Evolutionary conservation across 1,284 basidiomycete species (phyloP).

Genomic region (Leccinum insigne): DNA sequence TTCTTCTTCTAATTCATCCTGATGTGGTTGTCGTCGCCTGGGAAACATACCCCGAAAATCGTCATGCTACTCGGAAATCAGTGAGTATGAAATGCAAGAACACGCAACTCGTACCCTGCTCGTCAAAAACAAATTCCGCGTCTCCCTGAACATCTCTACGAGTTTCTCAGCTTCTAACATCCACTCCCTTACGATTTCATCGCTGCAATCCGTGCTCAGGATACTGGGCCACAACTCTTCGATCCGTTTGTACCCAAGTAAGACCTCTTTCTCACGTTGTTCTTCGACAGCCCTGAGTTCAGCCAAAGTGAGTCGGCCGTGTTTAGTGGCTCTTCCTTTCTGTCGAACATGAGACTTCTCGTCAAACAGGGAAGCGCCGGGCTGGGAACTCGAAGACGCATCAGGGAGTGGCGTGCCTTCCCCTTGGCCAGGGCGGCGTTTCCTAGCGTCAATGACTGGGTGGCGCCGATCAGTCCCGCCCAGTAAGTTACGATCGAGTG

Average conservation of each 20-base stretch:
- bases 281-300: slow-evolving; percentile 61
- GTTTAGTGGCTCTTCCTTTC: slow-evolving; percentile 35
- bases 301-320: slow-evolving; percentile 49
- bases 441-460: slow-evolving; percentile 30
- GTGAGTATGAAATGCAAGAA: background rate
- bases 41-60: slow-evolving; percentile 71
- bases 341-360: slow-evolving; percentile 42
- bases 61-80: slow-evolving; percentile 36
- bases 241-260: slow-evolving; percentile 49
- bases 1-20: slow-evolving; percentile 66
- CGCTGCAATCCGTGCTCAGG: slow-evolving; percentile 30
- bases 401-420: slow-evolving; percentile 13
- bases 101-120: slow-evolving; percentile 54
- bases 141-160: slow-evolving; percentile 87
- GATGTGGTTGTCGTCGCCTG: slow-evolving; percentile 39
- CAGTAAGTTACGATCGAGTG: background rate
- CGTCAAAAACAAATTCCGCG: slow-evolving; percentile 79
- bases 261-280: slow-evolving; percentile 62
- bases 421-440: slow-evolving; percentile 43
- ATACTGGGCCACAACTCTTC: slow-evolving; percentile 48
- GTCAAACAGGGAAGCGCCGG: slow-evolving; percentile 55
- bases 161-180: slow-evolving; percentile 76
- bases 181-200: slow-evolving; percentile 64
- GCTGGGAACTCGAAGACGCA: slow-evolving; percentile 22
- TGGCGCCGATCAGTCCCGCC: background rate